Conservation (phyloP, 2,329 filamentous ascomycete species). For the Didymella sp. region DNA sequence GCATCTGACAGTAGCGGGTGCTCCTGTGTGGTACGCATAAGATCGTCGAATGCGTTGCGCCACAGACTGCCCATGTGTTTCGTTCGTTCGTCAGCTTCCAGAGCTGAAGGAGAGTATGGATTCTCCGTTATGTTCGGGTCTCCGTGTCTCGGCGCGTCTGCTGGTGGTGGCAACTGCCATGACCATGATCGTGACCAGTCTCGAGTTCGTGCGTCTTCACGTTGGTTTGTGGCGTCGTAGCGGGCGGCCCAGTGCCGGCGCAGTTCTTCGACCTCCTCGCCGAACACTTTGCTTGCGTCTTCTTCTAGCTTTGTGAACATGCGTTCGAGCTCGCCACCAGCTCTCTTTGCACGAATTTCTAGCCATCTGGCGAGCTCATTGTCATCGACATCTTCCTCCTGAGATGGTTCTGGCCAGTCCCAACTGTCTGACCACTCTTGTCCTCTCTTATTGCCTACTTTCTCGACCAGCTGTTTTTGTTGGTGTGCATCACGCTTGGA, state of each 20-base stretch:
- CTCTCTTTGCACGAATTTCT: slow-evolving; percentile 6
- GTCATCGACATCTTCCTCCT: slow-evolving; percentile 25
- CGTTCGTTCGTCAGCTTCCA: slow-evolving; percentile 57
- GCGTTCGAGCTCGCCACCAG: slow-evolving; percentile 14
- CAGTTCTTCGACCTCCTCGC: slow-evolving; percentile 13
- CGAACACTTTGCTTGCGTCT: slow-evolving; percentile 12
- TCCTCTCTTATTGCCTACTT: slow-evolving; percentile 40
- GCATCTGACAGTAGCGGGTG: slow-evolving; percentile 11
- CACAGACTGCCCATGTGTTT: slow-evolving; percentile 53
- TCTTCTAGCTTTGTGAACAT: slow-evolving; percentile 16
- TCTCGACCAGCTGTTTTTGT: slow-evolving; percentile 35
- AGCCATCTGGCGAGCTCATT: slow-evolving; percentile 15
- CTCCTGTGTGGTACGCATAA: slow-evolving; percentile 53
- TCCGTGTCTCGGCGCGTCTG: slow-evolving; percentile 13
- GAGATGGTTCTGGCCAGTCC: slow-evolving; percentile 44
- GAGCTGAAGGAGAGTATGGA: slow-evolving; percentile 61
- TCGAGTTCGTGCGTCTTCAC: slow-evolving; percentile 5
- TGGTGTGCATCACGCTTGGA: slow-evolving; percentile 2
- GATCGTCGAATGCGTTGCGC: slow-evolving; percentile 66
- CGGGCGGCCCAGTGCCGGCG: slow-evolving; percentile 15
- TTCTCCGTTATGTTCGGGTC: slow-evolving; percentile 9
- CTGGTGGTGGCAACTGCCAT: slow-evolving; percentile 32
- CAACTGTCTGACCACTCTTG: slow-evolving; percentile 47
- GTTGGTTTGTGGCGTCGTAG: not conserved
- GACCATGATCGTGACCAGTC: slow-evolving; percentile 25